These are phyloP conservation scores for Lentinus brumalis DNA, from an alignment of 768 basidiomycete species.

Conservation along the genomic window DNA sequence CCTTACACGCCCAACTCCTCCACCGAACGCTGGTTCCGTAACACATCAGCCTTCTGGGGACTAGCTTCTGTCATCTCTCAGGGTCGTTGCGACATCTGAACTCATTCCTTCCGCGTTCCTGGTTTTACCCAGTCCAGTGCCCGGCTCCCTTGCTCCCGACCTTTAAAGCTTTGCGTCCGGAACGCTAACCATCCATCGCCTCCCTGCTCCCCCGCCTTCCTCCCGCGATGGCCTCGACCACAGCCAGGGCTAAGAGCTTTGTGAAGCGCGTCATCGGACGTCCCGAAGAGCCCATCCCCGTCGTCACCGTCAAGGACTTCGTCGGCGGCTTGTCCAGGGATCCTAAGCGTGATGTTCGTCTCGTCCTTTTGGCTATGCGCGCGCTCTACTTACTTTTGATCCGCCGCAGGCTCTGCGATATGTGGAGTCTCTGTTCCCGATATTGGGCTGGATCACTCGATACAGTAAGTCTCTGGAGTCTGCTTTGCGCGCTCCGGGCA, in stretches of 20 bases:
- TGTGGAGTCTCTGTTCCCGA: constrained; percentile 77
- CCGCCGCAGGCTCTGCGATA: constrained; percentile 58
- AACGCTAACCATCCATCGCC: neutral
- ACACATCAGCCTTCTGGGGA: neutral
- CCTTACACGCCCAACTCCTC: neutral
- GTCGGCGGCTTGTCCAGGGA: constrained; percentile 40
- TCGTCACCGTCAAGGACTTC: constrained; percentile 63
- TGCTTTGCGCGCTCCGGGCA: neutral
- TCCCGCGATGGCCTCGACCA: constrained; percentile 37
- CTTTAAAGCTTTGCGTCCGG: neutral
- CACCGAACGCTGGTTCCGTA: neutral
- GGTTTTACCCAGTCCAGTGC: neutral
- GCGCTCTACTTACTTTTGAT: constrained; percentile 5
- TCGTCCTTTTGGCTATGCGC: neutral
- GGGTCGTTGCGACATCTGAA: neutral
- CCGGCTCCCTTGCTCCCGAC: neutral
- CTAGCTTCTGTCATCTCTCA: neutral
- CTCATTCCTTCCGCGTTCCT: neutral
- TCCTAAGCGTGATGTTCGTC: constrained; percentile 54
- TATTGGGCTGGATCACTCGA: constrained; percentile 80
- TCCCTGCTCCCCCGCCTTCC: constrained; percentile 1
- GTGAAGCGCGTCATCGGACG: constrained; percentile 62
- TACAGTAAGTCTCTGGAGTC: constrained; percentile 62
- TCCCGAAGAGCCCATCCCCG: constrained; percentile 59
- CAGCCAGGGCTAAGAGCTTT: constrained; percentile 41